Conservation (phyloP, 306 rosid species). For the Nissolia schottii region DNA sequence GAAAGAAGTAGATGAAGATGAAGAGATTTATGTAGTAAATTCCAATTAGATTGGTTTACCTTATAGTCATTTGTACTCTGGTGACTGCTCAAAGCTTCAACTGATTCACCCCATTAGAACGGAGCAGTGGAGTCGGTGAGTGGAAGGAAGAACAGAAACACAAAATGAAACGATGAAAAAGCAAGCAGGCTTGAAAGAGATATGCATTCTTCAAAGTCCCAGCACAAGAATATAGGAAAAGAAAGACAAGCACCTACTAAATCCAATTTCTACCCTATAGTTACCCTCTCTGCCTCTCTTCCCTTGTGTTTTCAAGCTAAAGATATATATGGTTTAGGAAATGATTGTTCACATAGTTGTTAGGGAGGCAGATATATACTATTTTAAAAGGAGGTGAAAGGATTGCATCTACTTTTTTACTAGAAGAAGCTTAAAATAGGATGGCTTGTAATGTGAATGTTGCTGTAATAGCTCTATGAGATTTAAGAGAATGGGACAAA, state of each 20-base stretch:
- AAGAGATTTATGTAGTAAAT: background rate
- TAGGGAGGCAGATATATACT: too few species aligned
- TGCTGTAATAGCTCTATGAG: background rate
- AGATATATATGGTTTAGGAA: slow-evolving; percentile 30
- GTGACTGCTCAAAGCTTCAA: slow-evolving; percentile 33
- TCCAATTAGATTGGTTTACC: slow-evolving; percentile 35
- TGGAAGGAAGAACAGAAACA: slow-evolving; percentile 45
- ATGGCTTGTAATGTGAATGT: slow-evolving; percentile 1
- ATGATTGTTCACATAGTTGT: slow-evolving; percentile 39
- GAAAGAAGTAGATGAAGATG: background rate
- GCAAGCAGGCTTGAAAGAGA: slow-evolving; percentile 17
- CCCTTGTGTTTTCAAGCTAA: slow-evolving; percentile 24
- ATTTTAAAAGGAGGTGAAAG: slow-evolving; percentile 32
- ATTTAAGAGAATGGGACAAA: slow-evolving; percentile 2
- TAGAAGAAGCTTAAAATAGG: slow-evolving; percentile 14
- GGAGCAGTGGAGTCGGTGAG: slow-evolving; percentile 46
- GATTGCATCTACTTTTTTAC: slow-evolving; percentile 21
- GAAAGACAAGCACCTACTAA: background rate
- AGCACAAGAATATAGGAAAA: slow-evolving; percentile 7
- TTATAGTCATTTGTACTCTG: slow-evolving; percentile 33
- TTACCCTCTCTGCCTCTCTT: slow-evolving; percentile 12
- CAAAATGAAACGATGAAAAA: slow-evolving; percentile 26
- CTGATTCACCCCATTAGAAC: slow-evolving; percentile 35
- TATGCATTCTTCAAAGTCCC: slow-evolving; percentile 41
- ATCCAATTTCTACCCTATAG: background rate